Evolutionary conservation across 208 protist species (phyloP), one percentile per base, ranked within the genome.

Genomic region (Leptomonas seymouri): DNA sequence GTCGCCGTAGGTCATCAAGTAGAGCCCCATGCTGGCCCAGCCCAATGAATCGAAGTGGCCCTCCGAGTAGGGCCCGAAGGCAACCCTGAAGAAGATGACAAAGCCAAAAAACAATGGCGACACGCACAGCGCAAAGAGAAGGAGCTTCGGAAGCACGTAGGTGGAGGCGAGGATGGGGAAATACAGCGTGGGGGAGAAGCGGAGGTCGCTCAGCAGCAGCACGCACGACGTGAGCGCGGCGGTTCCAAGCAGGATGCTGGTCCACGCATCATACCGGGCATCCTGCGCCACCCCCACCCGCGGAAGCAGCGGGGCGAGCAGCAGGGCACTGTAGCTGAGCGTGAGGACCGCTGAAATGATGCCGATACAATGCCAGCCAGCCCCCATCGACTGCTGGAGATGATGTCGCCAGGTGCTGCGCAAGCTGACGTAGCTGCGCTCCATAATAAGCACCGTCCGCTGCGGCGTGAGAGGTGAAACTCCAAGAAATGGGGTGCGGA

Each of bases 1-100:
- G 64, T 90, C 85, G 46, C 85, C 85, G 50, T 80, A 90, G 57
- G 83, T 80, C 58, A 84, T 75, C 53, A 87, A 76, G 71, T 84
- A 90, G 16, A 85, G 59, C 41, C 54, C 63, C n/a, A 87, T 72
- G 36, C 78, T 66, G 16, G 85, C 70, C 58, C 74, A 82, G 27
- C 73, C 65, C 23, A 87, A 59, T 28, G 78, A 68, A 11, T 46
- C 51, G 60, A 86, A 87, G 51, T 74, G 62, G 0, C 81, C 79
- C 18, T 73, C 61, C 3, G 75, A 85, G 66, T 87, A 73, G 0
- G 73, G 59, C 1, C 81, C 85, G 67, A 90, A 90, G 5, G 81
- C 85, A 28, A 85, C 81, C 46, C 58, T 70, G 30, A 74, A 85
- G 53, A 90, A 84, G 27, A 86, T 51, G 8, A 61, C 74, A 53